phyloP scores from a whole-genome alignment of 768 basidiomycete species.

The Tylopilus vinaceipallidus region DNA sequence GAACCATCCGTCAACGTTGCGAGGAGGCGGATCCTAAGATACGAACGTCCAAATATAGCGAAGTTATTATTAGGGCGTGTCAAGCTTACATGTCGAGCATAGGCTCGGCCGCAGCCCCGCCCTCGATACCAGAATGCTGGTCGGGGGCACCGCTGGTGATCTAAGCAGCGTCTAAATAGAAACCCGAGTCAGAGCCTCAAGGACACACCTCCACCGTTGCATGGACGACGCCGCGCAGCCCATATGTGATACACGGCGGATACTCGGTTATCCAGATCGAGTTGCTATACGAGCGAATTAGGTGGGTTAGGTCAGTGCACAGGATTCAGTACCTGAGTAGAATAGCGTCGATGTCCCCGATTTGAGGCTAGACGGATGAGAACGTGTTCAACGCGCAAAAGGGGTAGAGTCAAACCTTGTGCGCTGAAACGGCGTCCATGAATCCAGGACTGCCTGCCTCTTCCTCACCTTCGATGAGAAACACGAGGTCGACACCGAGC shows the following conservation, averaged over 20 bases:
- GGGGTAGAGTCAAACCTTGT: conserved; percentile 55
- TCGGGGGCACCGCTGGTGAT: conserved; percentile 75
- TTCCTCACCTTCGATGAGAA: conserved; percentile 95
- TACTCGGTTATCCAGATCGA: conserved; percentile 96
- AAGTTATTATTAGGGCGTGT: not conserved
- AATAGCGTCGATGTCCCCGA: conserved; percentile 87
- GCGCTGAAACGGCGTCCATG: conserved; percentile 63
- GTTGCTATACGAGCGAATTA: conserved; percentile 52
- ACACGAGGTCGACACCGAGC: conserved; percentile 82
- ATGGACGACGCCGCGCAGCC: conserved; percentile 90
- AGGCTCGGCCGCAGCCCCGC: conserved; percentile 84
- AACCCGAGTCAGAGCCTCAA: not conserved
- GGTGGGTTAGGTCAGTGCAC: not conserved
- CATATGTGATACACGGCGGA: conserved; percentile 92
- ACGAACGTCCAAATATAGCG: not conserved
- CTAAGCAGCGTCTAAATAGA: conserved; percentile 31
- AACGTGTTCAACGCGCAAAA: not conserved
- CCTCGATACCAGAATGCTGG: conserved; percentile 92
- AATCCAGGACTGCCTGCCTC: conserved; percentile 93
- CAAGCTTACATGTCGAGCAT: conserved; percentile 88
- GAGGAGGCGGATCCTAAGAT: conserved; percentile 72
- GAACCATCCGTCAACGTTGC: conserved; percentile 61
- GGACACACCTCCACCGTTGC: conserved; percentile 65
- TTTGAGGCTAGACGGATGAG: conserved; percentile 52
- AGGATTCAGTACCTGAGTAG: conserved; percentile 62